A percentile compares a stretch with the other conserved stretches of the same genome.
phyloP scores from a whole-genome alignment of 2,329 filamentous ascomycete species.

The Penicillium sp. region DNA sequence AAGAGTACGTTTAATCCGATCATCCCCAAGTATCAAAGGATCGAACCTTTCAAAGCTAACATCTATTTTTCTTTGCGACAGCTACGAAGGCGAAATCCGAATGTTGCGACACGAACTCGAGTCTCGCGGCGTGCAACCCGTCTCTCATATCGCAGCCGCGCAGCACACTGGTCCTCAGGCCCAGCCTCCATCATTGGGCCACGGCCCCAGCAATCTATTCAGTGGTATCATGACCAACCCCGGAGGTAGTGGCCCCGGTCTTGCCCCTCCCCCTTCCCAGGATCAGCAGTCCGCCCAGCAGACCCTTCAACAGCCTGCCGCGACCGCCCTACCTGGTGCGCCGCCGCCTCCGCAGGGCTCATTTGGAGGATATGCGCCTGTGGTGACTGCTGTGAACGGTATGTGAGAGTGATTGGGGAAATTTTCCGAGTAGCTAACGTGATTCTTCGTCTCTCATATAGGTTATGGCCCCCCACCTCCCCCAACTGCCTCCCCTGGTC shows the following conservation, averaged over 20 bases:
- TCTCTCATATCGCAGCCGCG: slow-evolving; percentile 72
- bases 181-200: slow-evolving; percentile 81
- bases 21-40: not conserved
- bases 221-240: slow-evolving; percentile 93
- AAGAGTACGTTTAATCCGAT: slow-evolving; percentile 68
- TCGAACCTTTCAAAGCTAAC: slow-evolving; percentile 19
- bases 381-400: slow-evolving; percentile 66
- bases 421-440: slow-evolving; percentile 55
- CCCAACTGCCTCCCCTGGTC: slow-evolving; percentile 83
- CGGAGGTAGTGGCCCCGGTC: slow-evolving; percentile 80
- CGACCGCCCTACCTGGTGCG: slow-evolving; percentile 62
- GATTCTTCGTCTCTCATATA: slow-evolving; percentile 28
- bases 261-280: slow-evolving; percentile 75
- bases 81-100: slow-evolving; percentile 90
- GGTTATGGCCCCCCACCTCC: slow-evolving; percentile 84
- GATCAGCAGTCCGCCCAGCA: slow-evolving; percentile 65
- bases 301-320: slow-evolving; percentile 62
- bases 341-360: slow-evolving; percentile 73
- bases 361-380: slow-evolving; percentile 72
- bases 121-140: slow-evolving; percentile 65
- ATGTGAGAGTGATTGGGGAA: slow-evolving; percentile 40
- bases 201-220: slow-evolving; percentile 88
- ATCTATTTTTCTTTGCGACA: slow-evolving; percentile 42
- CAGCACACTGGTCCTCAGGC: slow-evolving; percentile 83
- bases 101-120: slow-evolving; percentile 87